Percentiles rank a stretch among this genome's conserved stretches.
Conservation (phyloP, 2,329 filamentous ascomycete species). For the Ambrosiella beaveri region DNA sequence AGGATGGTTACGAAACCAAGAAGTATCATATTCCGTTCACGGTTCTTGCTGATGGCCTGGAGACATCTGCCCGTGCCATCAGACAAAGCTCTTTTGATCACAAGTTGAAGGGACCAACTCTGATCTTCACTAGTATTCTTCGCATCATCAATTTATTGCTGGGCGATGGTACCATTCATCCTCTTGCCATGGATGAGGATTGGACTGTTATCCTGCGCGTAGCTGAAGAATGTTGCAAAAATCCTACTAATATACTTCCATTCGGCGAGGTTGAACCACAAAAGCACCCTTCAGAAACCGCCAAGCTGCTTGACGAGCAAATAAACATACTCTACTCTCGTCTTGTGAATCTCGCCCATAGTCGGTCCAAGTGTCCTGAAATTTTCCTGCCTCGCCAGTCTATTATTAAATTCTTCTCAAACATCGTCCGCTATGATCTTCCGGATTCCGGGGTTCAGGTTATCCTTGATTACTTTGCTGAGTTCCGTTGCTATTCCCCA, state of each 20-base stretch:
- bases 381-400: slow-evolving; percentile 48
- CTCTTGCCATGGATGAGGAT: slow-evolving; percentile 45
- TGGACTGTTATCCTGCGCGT: slow-evolving; percentile 46
- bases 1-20: slow-evolving; percentile 34
- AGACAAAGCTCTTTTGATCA: slow-evolving; percentile 7
- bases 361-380: slow-evolving; percentile 21
- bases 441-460: slow-evolving; percentile 47
- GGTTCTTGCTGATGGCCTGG: slow-evolving; percentile 39
- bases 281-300: background rate
- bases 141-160: slow-evolving; percentile 39
- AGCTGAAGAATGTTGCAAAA: slow-evolving; percentile 32
- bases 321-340: slow-evolving; percentile 28
- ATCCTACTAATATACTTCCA: slow-evolving; percentile 5
- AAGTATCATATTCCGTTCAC: slow-evolving; percentile 42
- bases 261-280: background rate
- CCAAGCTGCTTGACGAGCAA: slow-evolving; percentile 22
- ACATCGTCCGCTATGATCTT: slow-evolving; percentile 38
- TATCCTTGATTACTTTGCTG: slow-evolving; percentile 49
- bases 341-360: slow-evolving; percentile 29
- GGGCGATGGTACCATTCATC: slow-evolving; percentile 34
- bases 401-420: slow-evolving; percentile 49
- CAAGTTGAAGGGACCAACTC: slow-evolving; percentile 20
- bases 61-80: slow-evolving; percentile 17
- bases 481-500: slow-evolving; percentile 54
- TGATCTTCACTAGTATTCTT: slow-evolving; percentile 30